These are phyloP conservation scores for Backusella tarrabulga DNA, from an alignment of 192 early-diverging fungal genomes.

Conservation along the genomic window DNA sequence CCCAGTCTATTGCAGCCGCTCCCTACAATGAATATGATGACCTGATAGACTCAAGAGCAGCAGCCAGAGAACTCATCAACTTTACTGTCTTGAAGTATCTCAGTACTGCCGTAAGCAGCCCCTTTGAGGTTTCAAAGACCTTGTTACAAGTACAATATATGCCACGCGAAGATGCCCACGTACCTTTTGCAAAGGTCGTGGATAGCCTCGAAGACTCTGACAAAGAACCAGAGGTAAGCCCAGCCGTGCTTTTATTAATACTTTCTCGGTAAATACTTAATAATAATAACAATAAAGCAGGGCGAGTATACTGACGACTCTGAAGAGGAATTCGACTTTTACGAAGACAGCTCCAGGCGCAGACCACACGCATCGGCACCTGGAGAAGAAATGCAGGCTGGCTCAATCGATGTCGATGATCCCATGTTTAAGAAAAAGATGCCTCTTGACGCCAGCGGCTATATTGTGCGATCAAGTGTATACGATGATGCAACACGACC, in stretches of 20 bases:
- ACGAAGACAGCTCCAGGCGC: not conserved
- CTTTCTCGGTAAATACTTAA: not conserved
- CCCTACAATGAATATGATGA: constrained; percentile 29
- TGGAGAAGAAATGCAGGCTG: constrained; percentile 21
- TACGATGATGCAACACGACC: constrained; percentile 56
- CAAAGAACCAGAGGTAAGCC: constrained; percentile 37
- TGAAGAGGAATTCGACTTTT: constrained; percentile 31
- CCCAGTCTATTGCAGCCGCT: not conserved
- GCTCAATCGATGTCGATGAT: constrained; percentile 40
- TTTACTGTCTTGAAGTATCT: constrained; percentile 63
- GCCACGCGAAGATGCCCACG: constrained; percentile 55
- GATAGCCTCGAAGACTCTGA: constrained; percentile 24
- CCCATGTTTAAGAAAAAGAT: constrained; percentile 46
- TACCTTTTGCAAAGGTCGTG: not conserved
- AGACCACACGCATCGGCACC: constrained; percentile 21
- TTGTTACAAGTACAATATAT: constrained; percentile 76
- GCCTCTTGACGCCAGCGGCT: constrained; percentile 56
- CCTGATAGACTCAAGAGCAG: constrained; percentile 43
- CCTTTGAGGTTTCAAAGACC: constrained; percentile 67
- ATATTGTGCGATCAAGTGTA: constrained; percentile 52
- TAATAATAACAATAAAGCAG: constrained; percentile 18
- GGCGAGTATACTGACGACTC: constrained; percentile 24
- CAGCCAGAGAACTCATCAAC: constrained; percentile 57
- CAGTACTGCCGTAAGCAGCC: constrained; percentile 55
- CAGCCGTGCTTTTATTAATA: not conserved